Conservation (phyloP, 768 basidiomycete species). For the Dioszegia crocea region DNA sequence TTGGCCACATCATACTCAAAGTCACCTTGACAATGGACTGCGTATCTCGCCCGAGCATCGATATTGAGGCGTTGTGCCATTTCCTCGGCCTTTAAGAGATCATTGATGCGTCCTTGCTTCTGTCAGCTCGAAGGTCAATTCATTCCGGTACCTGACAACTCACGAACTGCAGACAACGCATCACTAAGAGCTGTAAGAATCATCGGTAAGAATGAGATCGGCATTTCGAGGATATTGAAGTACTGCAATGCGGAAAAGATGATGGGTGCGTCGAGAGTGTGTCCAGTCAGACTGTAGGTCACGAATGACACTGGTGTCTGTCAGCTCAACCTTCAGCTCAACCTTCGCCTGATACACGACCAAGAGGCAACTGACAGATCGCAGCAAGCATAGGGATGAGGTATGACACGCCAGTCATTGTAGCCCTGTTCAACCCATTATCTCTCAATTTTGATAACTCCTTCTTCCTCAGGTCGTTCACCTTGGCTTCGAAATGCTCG, state of each 20-base stretch:
- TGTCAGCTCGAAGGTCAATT: not conserved
- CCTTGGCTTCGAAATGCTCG: conserved; percentile 35
- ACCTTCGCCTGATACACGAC: not conserved
- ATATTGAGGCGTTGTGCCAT: conserved; percentile 38
- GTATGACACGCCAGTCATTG: conserved; percentile 36
- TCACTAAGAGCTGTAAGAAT: conserved; percentile 22
- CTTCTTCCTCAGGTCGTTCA: conserved; percentile 28
- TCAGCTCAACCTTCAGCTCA: conserved; percentile 4
- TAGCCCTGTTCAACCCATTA: conserved; percentile 29
- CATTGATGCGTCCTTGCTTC: conserved; percentile 2
- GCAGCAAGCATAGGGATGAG: conserved; percentile 58
- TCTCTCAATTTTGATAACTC: conserved; percentile 35
- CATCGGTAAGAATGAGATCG: conserved; percentile 39
- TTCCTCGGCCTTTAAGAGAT: conserved; percentile 7
- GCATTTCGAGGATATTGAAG: conserved; percentile 54
- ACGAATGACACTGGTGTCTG: conserved; percentile 53
- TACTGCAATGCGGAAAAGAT: conserved; percentile 61
- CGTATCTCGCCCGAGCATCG: conserved; percentile 51
- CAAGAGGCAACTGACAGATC: conserved; percentile 51
- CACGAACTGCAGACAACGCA: conserved; percentile 20
- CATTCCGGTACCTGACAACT: not conserved
- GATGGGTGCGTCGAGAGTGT: conserved; percentile 57
- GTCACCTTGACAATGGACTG: conserved; percentile 53
- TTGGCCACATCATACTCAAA: conserved; percentile 36
- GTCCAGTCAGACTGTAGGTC: conserved; percentile 61